Conservation (phyloP, 179 eudicot species). For the Vitellaria paradoxa region DNA sequence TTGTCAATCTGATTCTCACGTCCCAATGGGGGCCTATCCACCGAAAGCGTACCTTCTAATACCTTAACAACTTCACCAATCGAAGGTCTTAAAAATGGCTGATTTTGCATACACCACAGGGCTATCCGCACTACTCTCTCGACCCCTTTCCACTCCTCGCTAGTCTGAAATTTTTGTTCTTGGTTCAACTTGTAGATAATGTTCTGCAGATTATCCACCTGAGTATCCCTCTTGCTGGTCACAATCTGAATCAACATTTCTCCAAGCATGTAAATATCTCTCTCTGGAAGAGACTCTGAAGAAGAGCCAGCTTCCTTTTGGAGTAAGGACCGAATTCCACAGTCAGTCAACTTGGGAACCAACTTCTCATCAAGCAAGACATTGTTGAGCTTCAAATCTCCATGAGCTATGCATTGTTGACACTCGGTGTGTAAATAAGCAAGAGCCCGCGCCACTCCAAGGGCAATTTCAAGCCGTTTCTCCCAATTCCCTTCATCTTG, state of each 20-base stretch:
- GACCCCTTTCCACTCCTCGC: conserved; percentile 31
- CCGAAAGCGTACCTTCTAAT: conserved; percentile 60
- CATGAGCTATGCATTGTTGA: conserved; percentile 51
- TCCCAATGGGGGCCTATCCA: conserved; percentile 54
- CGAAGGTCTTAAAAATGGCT: conserved; percentile 57
- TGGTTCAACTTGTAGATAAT: conserved; percentile 29
- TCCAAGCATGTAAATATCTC: conserved; percentile 50
- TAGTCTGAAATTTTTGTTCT: conserved; percentile 17
- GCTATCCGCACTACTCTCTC: conserved; percentile 55
- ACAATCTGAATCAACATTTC: conserved; percentile 44
- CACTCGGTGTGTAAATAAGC: conserved; percentile 60
- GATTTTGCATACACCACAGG: conserved; percentile 65
- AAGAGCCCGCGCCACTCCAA: conserved; percentile 56
- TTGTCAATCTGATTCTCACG: conserved; percentile 22
- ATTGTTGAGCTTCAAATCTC: conserved; percentile 55
- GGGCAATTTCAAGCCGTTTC: conserved; percentile 43
- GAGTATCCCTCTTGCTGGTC: conserved; percentile 32
- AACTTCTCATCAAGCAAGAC: conserved; percentile 52
- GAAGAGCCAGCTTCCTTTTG: conserved; percentile 30
- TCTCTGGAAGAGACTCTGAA: conserved; percentile 49
- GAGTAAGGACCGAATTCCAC: conserved; percentile 36
- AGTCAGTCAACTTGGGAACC: conserved; percentile 59
- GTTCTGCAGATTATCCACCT: conserved; percentile 17
- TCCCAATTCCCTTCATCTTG: conserved; percentile 31
- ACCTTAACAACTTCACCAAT: conserved; percentile 65